Conservation (phyloP, 75 land plant genomes). For the Selaginella moellendorffii region DNA sequence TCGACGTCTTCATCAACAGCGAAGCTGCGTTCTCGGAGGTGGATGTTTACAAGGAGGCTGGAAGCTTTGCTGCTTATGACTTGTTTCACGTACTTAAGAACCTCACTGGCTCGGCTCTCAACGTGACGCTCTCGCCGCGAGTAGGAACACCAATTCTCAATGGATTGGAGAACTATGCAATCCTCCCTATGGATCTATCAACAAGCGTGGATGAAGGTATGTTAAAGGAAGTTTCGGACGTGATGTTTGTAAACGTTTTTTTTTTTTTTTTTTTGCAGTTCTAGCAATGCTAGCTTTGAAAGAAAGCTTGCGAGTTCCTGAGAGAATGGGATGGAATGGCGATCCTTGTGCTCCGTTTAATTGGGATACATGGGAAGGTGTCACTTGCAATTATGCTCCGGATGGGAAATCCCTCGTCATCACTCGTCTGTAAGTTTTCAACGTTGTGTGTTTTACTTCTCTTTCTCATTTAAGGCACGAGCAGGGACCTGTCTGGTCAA, state of each 20-base stretch:
- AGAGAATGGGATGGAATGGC: constrained; percentile 99
- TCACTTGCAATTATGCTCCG: constrained; percentile 47
- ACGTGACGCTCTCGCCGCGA: constrained; percentile 41
- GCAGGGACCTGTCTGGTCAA: constrained; percentile 74
- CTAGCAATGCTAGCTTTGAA: constrained; percentile 81
- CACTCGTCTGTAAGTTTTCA: constrained; percentile 52
- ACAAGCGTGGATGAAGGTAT: constrained; percentile 69
- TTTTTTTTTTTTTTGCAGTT: constrained; percentile 9
- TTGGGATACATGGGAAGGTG: constrained; percentile 99
- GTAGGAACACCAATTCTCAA: constrained; percentile 49
- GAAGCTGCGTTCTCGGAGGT: constrained; percentile 28
- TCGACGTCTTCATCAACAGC: constrained; percentile 47
- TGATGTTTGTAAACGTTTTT: background rate
- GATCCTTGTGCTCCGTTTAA: constrained; percentile 93
- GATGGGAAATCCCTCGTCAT: constrained; percentile 41
- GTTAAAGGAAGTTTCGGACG: background rate
- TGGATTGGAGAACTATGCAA: constrained; percentile 81
- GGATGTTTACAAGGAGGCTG: constrained; percentile 60
- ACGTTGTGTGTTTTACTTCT: background rate
- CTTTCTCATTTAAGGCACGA: background rate
- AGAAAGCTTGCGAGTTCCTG: constrained; percentile 58
- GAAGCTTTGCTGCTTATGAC: constrained; percentile 46
- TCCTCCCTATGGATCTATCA: constrained; percentile 50
- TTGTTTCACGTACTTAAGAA: constrained; percentile 46
- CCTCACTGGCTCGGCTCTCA: constrained; percentile 40